These are phyloP conservation scores for Cardiosporidium cionae DNA, from an alignment of 169 alveolate species.

Conservation along the genomic window DNA sequence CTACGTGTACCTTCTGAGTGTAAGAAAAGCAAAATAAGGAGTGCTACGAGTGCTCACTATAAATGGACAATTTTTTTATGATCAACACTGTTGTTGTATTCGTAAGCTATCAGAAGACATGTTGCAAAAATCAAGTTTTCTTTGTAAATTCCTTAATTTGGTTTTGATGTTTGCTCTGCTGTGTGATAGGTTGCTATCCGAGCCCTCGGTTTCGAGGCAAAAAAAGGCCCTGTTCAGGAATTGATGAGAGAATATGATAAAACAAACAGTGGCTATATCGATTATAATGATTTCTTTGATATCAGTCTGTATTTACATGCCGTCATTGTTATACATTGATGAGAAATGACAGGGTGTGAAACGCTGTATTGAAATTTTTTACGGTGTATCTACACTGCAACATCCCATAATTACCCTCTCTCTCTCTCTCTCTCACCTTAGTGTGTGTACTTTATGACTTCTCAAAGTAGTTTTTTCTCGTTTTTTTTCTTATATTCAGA, in stretches of 20 bases:
- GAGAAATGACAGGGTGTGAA: background rate
- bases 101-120: too few species aligned
- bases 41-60: too few species aligned
- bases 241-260: conserved; percentile 74
- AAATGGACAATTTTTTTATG: too few species aligned
- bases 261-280: conserved; percentile 43
- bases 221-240: conserved; percentile 86
- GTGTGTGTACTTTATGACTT: background rate
- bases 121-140: too few species aligned
- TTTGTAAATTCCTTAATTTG: too few species aligned
- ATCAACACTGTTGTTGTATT: too few species aligned
- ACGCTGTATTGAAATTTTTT: background rate
- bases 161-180: too few species aligned
- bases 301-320: conserved; percentile 13
- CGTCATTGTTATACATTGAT: background rate
- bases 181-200: conserved; percentile 99
- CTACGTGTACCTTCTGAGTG: background rate
- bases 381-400: background rate
- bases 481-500: too few species aligned
- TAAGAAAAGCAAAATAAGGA: too few species aligned
- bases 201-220: conserved; percentile 95
- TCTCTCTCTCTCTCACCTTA: background rate
- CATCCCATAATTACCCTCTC: background rate
- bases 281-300: conserved; percentile 32
- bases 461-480: background rate